Evolutionary conservation across 108 stramenopile species (phyloP), one percentile per base, ranked within the genome.

Genomic region (Conticribra guillardii): DNA sequence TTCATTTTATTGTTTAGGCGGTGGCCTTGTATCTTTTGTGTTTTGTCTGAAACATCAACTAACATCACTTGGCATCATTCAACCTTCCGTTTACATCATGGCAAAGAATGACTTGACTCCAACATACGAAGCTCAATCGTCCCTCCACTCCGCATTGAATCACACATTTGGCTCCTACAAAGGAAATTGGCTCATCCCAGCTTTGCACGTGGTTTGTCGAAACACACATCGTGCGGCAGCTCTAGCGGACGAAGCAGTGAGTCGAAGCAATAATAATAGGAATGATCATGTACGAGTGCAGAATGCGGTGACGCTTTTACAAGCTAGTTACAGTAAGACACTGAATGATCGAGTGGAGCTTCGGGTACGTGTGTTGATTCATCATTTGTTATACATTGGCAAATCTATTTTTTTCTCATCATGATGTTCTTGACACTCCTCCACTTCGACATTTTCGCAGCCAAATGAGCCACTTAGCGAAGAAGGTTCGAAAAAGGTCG

Each of bases 131-230:
- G 84, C 80, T 23, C 93, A 94, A 67, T 57, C 85, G 2, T 56
- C 71, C 29, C 64, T 91, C 11, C 93, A 94, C 63, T 73, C 89
- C 1, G 74, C 82, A 14, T 54, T 94, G 46, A 90, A 94, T 66
- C 79, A 82, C 54, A 44, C 85, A 9, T 79, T 94, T 44, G 66
- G 83, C 16, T 84, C 86, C 5, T 86, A 84, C 37, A 76, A 81
- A 50, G 93, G 93, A 50, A 94, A 94, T 66, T 87, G 86, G 87
- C 73, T 94, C 44, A 82, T 94, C 45, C 93, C 93, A 23, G 84
- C 89, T n/a, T 59, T 94, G 24, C 83, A 90, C 44, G 74, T 81
- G 2, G 76, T 85, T 31, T 94, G 93, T 70, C 82, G 86, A 26
- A 86, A 82, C 29, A 92, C 93, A 1, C 83, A 90, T 69, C 70